These are phyloP conservation scores for Tolypocladium amazonense DNA, from an alignment of 2,329 filamentous ascomycete species.

Conservation along the genomic window DNA sequence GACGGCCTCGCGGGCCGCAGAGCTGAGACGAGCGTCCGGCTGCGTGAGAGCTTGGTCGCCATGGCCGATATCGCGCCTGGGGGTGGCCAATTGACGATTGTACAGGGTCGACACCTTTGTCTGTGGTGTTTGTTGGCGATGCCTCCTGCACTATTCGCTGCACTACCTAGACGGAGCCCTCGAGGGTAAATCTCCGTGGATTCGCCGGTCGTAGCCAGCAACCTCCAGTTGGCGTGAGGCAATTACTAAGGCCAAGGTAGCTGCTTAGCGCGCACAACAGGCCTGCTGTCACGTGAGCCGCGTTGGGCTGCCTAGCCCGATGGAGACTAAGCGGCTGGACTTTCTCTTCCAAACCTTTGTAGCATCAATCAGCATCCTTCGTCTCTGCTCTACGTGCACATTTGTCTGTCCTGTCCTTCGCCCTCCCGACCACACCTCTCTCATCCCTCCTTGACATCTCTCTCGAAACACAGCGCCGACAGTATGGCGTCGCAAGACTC, in stretches of 20 bases:
- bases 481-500: conserved; percentile 58
- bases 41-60: conserved; percentile 50
- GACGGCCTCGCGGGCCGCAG: conserved; percentile 40
- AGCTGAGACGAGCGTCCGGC: conserved; percentile 44
- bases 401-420: conserved; percentile 11
- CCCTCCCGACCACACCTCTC: conserved; percentile 7
- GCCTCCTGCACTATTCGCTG: not conserved
- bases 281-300: conserved; percentile 11
- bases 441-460: conserved; percentile 7
- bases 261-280: not conserved
- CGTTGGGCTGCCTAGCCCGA: conserved; percentile 3
- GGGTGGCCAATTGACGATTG: conserved; percentile 34
- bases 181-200: conserved; percentile 12
- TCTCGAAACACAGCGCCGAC: conserved; percentile 10
- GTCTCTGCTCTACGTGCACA: conserved; percentile 1
- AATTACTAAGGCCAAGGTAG: not conserved
- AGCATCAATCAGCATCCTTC: conserved; percentile 7
- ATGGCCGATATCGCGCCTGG: conserved; percentile 31
- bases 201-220: conserved; percentile 16
- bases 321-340: conserved; percentile 11
- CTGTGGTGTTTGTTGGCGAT: not conserved
- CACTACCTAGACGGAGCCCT: not conserved
- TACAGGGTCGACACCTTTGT: not conserved
- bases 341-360: conserved; percentile 9
- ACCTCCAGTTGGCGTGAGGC: conserved; percentile 4